These are phyloP conservation scores for Fusarium palustre DNA, from an alignment of 2,329 filamentous ascomycete genomes.

Conservation along the genomic window DNA sequence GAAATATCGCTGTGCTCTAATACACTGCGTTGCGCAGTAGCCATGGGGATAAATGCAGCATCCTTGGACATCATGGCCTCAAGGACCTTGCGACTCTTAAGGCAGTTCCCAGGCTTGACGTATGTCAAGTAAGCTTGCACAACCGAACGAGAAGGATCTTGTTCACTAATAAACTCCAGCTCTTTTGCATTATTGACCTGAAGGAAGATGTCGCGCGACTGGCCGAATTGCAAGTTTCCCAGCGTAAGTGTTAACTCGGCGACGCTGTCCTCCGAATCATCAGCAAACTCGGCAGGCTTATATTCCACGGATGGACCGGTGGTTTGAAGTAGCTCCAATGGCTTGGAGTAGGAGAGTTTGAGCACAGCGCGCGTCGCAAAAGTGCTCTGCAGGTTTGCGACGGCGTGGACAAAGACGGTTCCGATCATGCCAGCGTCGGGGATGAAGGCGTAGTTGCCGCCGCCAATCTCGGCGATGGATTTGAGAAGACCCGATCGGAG, in stretches of 20 bases:
- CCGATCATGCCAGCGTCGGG: slow-evolving; percentile 72
- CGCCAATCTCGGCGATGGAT: slow-evolving; percentile 68
- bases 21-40: slow-evolving; percentile 30
- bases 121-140: slow-evolving; percentile 55
- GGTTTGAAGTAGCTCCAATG: slow-evolving; percentile 55
- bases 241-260: slow-evolving; percentile 55
- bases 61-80: slow-evolving; percentile 10
- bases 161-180: slow-evolving; percentile 13
- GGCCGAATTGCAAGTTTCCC: slow-evolving; percentile 70
- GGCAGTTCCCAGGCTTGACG: slow-evolving; percentile 37
- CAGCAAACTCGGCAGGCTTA: slow-evolving; percentile 40
- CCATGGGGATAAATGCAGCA: background rate
- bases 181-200: slow-evolving; percentile 45
- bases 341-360: slow-evolving; percentile 54
- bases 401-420: slow-evolving; percentile 71
- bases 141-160: slow-evolving; percentile 25
- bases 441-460: slow-evolving; percentile 71
- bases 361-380: slow-evolving; percentile 63
- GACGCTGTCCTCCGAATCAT: slow-evolving; percentile 19
- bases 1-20: slow-evolving; percentile 45
- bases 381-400: slow-evolving; percentile 70
- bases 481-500: slow-evolving; percentile 63
- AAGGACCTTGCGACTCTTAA: slow-evolving; percentile 2
- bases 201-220: slow-evolving; percentile 68
- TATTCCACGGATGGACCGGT: slow-evolving; percentile 56